Evolutionary conservation across 108 stramenopile species (phyloP).

Genomic region (Cylindrotheca closterium): DNA sequence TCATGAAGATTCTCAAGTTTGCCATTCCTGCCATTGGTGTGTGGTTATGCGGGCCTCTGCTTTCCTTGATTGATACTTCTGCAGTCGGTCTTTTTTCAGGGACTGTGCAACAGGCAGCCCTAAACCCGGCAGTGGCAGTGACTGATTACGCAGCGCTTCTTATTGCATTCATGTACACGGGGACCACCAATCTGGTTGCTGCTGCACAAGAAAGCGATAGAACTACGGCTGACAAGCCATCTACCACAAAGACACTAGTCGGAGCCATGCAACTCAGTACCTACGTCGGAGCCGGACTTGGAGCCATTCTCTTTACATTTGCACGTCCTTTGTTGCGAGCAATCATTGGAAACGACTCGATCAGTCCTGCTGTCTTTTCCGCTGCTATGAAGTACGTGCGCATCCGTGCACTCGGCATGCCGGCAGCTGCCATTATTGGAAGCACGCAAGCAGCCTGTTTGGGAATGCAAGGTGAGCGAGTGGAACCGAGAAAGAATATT

Average conservation of each 20-base stretch:
- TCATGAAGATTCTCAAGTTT: conserved; percentile 71
- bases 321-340: conserved; percentile 45
- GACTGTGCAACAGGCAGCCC: conserved; percentile 82
- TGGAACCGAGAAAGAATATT: not conserved
- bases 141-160: conserved; percentile 74
- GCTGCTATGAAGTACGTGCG: conserved; percentile 81
- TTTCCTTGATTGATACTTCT: conserved; percentile 83
- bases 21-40: conserved; percentile 85
- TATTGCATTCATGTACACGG: conserved; percentile 85
- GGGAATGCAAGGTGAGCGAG: conserved; percentile 38
- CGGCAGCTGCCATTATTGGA: conserved; percentile 77
- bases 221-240: conserved; percentile 15
- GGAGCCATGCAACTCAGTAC: conserved; percentile 68
- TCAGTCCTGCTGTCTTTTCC: conserved; percentile 61
- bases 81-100: conserved; percentile 77
- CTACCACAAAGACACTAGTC: conserved; percentile 48
- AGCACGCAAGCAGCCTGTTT: conserved; percentile 79
- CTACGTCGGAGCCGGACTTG: conserved; percentile 63
- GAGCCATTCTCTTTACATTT: conserved; percentile 43
- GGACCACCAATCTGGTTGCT: conserved; percentile 80
- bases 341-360: conserved; percentile 76
- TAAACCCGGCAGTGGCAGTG: conserved; percentile 78
- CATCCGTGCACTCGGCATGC: conserved; percentile 83
- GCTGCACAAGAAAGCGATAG: conserved; percentile 61
- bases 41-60: conserved; percentile 76